Conservation (phyloP, 352 stramenopile genomes). For the Globisporangium apiculatum region DNA sequence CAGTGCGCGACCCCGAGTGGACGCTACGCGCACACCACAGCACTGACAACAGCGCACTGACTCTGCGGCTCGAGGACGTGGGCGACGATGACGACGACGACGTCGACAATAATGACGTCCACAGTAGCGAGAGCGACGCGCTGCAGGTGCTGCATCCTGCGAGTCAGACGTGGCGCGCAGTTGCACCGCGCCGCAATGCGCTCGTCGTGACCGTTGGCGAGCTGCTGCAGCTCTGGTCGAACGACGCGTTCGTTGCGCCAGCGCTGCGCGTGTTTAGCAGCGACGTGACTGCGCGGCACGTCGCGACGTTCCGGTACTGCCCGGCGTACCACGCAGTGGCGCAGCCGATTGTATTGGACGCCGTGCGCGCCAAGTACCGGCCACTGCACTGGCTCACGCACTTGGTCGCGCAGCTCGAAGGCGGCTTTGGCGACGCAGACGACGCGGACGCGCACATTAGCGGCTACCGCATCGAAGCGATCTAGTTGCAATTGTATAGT, state of each 20-base stretch:
- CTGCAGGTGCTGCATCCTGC: conserved; percentile 37
- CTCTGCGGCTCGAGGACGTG: conserved; percentile 35
- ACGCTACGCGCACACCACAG: conserved; percentile 33
- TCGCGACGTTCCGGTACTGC: conserved; percentile 37
- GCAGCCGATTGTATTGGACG: conserved; percentile 43
- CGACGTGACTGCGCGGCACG: conserved; percentile 20
- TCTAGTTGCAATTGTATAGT: not conserved
- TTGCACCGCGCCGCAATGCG: conserved; percentile 27
- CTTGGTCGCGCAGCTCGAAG: not conserved
- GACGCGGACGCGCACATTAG: not conserved
- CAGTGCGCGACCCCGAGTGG: conserved; percentile 16
- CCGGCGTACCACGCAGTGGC: conserved; percentile 58
- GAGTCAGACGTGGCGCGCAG: conserved; percentile 24
- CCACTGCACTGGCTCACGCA: conserved; percentile 60
- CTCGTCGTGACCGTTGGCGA: conserved; percentile 52
- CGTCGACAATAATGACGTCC: not conserved
- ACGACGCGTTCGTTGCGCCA: conserved; percentile 36
- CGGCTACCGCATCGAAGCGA: not conserved
- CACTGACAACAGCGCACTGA: conserved; percentile 40
- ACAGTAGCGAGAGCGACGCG: conserved; percentile 4
- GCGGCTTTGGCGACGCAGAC: not conserved
- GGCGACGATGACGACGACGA: conserved; percentile 13
- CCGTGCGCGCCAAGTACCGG: conserved; percentile 44
- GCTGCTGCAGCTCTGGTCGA: conserved; percentile 43
- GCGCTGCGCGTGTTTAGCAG: conserved; percentile 32